Evolutionary conservation across 139 green algal genomes (phyloP).

Genomic region (Closterium sp.): DNA sequence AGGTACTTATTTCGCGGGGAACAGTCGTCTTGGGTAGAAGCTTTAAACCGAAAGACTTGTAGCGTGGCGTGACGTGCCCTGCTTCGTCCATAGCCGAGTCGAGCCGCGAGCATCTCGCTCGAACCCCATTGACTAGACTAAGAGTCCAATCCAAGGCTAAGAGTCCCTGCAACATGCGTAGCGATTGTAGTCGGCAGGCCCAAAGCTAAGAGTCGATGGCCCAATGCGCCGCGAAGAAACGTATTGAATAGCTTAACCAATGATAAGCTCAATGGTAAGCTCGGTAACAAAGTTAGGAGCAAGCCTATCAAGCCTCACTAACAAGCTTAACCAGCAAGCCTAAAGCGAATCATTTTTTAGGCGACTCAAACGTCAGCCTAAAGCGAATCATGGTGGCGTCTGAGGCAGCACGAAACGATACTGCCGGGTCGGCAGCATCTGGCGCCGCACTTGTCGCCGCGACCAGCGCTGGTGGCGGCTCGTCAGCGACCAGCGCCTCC

Average conservation of each 20-base stretch:
- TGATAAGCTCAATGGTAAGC: too few relatives aligned
- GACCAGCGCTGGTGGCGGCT: neutral
- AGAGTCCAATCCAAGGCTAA: too few relatives aligned
- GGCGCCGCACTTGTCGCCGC: neutral
- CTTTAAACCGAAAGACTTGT: too few relatives aligned
- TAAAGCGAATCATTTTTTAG: too few relatives aligned
- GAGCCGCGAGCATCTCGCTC: neutral
- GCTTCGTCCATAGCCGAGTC: neutral
- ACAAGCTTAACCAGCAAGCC: neutral
- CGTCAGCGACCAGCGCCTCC: neutral
- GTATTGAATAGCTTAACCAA: too few relatives aligned
- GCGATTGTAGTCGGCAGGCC: neutral
- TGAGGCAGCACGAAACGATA: neutral
- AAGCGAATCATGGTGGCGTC: too few relatives aligned
- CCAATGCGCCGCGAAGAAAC: neutral
- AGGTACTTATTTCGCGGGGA: too few relatives aligned
- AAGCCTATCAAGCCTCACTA: neutral
- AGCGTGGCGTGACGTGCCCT: too few relatives aligned
- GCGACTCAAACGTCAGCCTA: too few relatives aligned
- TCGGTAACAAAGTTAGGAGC: too few relatives aligned
- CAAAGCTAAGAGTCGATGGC: neutral
- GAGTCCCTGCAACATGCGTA: too few relatives aligned
- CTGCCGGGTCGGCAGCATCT: neutral
- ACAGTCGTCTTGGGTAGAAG: too few relatives aligned
- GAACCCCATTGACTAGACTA: neutral